Percentiles rank a stretch among this genome's conserved stretches.
Evolutionary conservation across 805 yeast genomes (phyloP).

Genomic region (Lipomyces japonicus): DNA sequence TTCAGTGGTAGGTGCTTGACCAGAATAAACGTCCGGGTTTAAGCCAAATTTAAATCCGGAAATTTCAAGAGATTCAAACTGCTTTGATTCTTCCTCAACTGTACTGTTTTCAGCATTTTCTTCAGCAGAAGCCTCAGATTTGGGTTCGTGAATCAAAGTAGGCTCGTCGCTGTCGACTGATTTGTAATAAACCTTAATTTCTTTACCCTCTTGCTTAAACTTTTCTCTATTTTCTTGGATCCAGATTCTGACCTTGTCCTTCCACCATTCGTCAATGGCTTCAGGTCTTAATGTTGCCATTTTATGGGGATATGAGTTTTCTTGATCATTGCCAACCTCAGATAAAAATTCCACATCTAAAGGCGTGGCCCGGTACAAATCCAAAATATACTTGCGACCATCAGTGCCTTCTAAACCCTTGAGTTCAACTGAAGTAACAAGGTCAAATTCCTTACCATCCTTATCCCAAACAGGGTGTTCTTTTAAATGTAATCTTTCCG

Average conservation of each 20-base stretch:
- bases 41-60: slow-evolving; percentile 46
- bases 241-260: slow-evolving; percentile 54
- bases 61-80: slow-evolving; percentile 13
- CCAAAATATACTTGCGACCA: slow-evolving; percentile 77
- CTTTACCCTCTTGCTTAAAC: slow-evolving; percentile 43
- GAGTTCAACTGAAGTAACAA: slow-evolving; percentile 69
- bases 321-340: slow-evolving; percentile 41
- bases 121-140: slow-evolving; percentile 2
- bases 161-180: slow-evolving; percentile 1
- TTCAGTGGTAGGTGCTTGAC: slow-evolving; percentile 38
- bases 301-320: slow-evolving; percentile 67
- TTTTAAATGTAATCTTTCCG: slow-evolving; percentile 75
- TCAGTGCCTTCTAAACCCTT: slow-evolving; percentile 87
- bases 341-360: slow-evolving; percentile 75
- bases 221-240: slow-evolving; percentile 51
- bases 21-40: slow-evolving; percentile 74
- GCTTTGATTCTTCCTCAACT: slow-evolving; percentile 35
- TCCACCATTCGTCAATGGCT: slow-evolving; percentile 90
- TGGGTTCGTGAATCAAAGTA: background rate
- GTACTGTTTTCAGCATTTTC: slow-evolving; percentile 11
- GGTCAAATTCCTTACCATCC: slow-evolving; percentile 46
- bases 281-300: slow-evolving; percentile 78
- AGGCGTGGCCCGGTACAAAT: slow-evolving; percentile 79
- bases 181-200: slow-evolving; percentile 16
- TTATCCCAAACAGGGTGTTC: slow-evolving; percentile 54